Evolutionary conservation across 768 basidiomycete genomes (phyloP), one percentile per base, ranked within the genome.

Genomic region (Pholiota molesta): DNA sequence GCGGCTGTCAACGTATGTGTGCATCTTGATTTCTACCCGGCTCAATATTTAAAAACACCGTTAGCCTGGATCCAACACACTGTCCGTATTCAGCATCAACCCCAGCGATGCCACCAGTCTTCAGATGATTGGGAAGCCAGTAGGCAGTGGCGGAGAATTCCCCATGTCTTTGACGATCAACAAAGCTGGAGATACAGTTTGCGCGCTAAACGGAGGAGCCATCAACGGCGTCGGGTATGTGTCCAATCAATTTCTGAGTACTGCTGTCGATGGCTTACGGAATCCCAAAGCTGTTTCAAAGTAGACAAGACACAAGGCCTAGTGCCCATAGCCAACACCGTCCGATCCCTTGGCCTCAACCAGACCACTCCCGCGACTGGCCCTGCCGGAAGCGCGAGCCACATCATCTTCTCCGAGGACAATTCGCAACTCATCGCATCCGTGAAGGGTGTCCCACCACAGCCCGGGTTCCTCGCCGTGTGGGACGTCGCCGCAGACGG

Each of bases 321-420:
- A 23, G 61, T 72, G 31, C 69, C 78, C 7, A 74, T 79, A n/a
- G 57, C 74, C 29, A 78, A 78, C 71, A 78, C 81, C 9, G 71
- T 76, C 10, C 79, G 83, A 42, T 70, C 78, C 17, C 72, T 83
- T 29, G 70, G 70, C 33, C 70, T 84, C 58, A 81, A 82, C 67
- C 83, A 84, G 68, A 82, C 83, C 5, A 82, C 82, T 13, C 82
- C 81, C 40, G 77, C 83, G 0, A 81, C 71, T n/a, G 83, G 83
- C 11, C 83, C 83, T 17, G 73, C 79, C 0, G 79, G 79, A 47
- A 75, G 75, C 21, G 72, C 76, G 52, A 78, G 77, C 67, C 79
- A 84, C 61, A 65, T 84, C 60, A 64, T 83, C 37, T 84, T 84
- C 74, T 74, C 70, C 28, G 79, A 80, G 65, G 81, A 83, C 60